A percentile compares a stretch with the other conserved stretches of the same genome.
Conservation (phyloP, 495 filamentous ascomycete genomes). For the Podospora appendiculata region DNA sequence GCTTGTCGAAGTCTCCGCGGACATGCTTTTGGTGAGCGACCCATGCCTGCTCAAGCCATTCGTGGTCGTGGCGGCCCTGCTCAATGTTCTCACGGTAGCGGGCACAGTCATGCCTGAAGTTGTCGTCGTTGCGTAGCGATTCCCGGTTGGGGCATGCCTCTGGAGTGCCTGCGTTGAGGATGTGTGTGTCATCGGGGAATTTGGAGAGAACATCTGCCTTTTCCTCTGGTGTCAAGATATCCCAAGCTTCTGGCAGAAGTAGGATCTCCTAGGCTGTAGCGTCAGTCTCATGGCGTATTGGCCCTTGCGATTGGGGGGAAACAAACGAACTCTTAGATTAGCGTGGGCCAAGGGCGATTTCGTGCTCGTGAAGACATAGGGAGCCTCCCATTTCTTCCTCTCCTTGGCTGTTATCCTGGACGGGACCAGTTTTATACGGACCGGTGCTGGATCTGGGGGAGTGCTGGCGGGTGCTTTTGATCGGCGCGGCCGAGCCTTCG, state of each 20-base stretch:
- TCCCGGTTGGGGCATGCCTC: slow-evolving; percentile 26
- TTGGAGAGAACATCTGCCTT: slow-evolving; percentile 46
- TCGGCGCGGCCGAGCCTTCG: no score
- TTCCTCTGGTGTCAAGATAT: slow-evolving; percentile 46
- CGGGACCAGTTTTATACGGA: not conserved
- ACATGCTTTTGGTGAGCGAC: slow-evolving; percentile 52
- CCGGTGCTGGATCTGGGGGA: no score
- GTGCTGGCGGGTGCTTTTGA: no score
- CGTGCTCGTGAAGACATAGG: slow-evolving; percentile 47
- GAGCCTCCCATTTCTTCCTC: slow-evolving; percentile 24
- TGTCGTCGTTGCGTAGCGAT: slow-evolving; percentile 33
- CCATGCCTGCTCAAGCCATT: slow-evolving; percentile 60
- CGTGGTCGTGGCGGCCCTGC: slow-evolving; percentile 53
- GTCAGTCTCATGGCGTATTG: slow-evolving; percentile 1
- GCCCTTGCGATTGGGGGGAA: not conserved
- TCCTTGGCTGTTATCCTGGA: slow-evolving; percentile 10
- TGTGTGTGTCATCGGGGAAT: slow-evolving; percentile 43
- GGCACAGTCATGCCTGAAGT: slow-evolving; percentile 36
- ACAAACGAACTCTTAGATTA: slow-evolving; percentile 47
- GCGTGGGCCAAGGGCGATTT: slow-evolving; percentile 46
- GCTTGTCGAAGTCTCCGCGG: slow-evolving; percentile 63
- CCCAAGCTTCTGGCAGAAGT: slow-evolving; percentile 49
- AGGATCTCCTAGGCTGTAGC: slow-evolving; percentile 42
- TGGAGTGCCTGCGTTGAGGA: slow-evolving; percentile 23
- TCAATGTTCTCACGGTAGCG: slow-evolving; percentile 46